A percentile compares a stretch with the other conserved stretches of the same genome.
phyloP scores from a whole-genome alignment of 2,329 filamentous ascomycete genomes.

The Chaetomium sp. region DNA sequence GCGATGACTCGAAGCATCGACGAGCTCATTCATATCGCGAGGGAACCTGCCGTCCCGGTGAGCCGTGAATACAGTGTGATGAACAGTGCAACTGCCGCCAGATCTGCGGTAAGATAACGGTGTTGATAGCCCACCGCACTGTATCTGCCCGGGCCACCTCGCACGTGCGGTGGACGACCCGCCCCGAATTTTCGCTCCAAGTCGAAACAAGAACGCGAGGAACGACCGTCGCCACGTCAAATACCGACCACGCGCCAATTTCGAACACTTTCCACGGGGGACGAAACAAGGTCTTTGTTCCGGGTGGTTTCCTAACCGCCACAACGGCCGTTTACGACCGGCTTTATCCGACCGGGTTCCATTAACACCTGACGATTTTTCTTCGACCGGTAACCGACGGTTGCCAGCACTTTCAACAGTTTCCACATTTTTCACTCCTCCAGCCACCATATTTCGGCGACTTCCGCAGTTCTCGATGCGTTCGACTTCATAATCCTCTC shows the following conservation, averaged over 20 bases:
- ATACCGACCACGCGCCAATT: too few relatives aligned
- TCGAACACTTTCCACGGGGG: neutral
- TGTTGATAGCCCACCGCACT: neutral
- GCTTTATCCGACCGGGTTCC: neutral
- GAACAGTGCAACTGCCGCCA: neutral
- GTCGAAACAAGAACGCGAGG: neutral
- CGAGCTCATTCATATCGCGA: neutral
- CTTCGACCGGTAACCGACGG: neutral
- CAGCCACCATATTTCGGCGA: neutral
- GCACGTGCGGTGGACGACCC: neutral
- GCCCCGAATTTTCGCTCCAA: constrained; percentile 2
- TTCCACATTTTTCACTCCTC: neutral
- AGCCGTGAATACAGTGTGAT: neutral
- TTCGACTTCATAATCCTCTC: neutral
- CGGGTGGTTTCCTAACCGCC: too few relatives aligned
- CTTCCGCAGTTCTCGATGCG: constrained; percentile 9
- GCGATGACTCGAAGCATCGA: too few relatives aligned
- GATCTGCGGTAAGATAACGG: too few relatives aligned
- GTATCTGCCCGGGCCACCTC: neutral
- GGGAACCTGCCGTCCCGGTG: neutral
- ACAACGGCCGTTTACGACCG: neutral
- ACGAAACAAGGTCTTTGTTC: too few relatives aligned
- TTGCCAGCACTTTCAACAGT: too few relatives aligned
- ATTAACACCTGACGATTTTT: neutral
- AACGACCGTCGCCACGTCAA: neutral